These are phyloP conservation scores for Yueomyces sinensis DNA, from an alignment of 805 yeast genomes.

Conservation along the genomic window DNA sequence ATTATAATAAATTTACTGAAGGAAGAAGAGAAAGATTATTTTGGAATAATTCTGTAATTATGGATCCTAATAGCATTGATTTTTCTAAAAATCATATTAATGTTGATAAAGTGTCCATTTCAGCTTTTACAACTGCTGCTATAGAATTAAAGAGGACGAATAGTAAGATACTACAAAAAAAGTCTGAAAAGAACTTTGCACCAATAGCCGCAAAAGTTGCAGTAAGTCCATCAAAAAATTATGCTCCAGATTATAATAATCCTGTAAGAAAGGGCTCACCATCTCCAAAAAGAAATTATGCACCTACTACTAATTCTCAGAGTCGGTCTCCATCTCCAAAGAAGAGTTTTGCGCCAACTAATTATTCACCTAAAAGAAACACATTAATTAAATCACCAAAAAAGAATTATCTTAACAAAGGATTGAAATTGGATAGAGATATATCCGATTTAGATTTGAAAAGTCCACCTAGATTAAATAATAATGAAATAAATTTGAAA, in stretches of 20 bases:
- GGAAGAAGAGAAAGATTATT: conserved; percentile 16
- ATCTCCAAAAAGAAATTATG: conserved; percentile 1
- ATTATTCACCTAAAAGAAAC: background rate
- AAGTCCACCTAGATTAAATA: background rate
- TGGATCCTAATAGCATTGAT: conserved; percentile 10
- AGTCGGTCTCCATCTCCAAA: background rate
- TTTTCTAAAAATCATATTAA: conserved; percentile 7
- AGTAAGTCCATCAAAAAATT: background rate
- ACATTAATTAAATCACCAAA: background rate
- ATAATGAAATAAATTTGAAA: too few species aligned
- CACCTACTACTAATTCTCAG: background rate
- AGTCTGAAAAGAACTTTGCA: background rate
- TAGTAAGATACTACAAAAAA: background rate
- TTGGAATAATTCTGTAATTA: conserved; percentile 18
- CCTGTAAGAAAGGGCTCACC: background rate
- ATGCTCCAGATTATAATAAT: background rate
- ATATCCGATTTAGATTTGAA: background rate
- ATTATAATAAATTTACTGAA: conserved; percentile 17
- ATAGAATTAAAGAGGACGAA: conserved; percentile 8
- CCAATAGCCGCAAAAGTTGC: background rate
- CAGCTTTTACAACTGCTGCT: conserved; percentile 21
- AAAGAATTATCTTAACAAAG: too few species aligned
- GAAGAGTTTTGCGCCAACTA: background rate
- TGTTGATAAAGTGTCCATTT: background rate
- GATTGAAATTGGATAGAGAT: too few species aligned